Conservation (phyloP, 192 early-diverging fungal species). For the Coemansia sp. region DNA sequence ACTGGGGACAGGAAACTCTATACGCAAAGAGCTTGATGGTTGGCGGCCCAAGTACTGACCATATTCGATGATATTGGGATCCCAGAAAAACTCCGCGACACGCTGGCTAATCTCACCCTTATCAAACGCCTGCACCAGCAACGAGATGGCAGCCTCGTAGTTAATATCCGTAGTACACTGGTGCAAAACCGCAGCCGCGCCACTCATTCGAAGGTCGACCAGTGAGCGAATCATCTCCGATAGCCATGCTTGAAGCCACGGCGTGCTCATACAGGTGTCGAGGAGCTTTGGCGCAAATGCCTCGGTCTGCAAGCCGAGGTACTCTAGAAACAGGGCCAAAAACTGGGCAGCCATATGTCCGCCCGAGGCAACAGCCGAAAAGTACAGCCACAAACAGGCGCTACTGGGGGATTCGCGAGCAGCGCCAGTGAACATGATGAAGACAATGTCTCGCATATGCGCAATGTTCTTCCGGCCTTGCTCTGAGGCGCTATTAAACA, state of each 20-base stretch:
- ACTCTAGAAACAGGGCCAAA: conserved; percentile 24
- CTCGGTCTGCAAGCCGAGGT: conserved; percentile 9
- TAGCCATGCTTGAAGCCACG: conserved; percentile 33
- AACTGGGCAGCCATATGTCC: conserved; percentile 3
- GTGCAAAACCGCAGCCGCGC: conserved; percentile 35
- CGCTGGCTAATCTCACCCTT: conserved; percentile 17
- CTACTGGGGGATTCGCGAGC: conserved; percentile 8
- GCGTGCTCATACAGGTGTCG: neutral
- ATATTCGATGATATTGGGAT: conserved; percentile 44
- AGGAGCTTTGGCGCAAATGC: conserved; percentile 11
- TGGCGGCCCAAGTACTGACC: conserved; percentile 29
- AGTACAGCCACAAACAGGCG: conserved; percentile 22
- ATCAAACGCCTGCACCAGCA: conserved; percentile 39
- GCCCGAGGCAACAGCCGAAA: conserved; percentile 17
- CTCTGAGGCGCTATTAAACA: conserved; percentile 4
- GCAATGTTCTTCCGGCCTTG: conserved; percentile 15
- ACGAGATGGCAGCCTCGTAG: conserved; percentile 24
- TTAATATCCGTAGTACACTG: conserved; percentile 17
- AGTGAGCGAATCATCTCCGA: conserved; percentile 15
- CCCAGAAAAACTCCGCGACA: conserved; percentile 41
- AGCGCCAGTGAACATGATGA: conserved; percentile 4
- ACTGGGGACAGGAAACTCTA: conserved; percentile 23
- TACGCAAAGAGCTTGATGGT: neutral
- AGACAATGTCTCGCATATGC: conserved; percentile 21
- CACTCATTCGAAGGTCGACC: conserved; percentile 12